phyloP scores from a whole-genome alignment of 495 filamentous ascomycete genomes.

The Geoglossum glabrum region DNA sequence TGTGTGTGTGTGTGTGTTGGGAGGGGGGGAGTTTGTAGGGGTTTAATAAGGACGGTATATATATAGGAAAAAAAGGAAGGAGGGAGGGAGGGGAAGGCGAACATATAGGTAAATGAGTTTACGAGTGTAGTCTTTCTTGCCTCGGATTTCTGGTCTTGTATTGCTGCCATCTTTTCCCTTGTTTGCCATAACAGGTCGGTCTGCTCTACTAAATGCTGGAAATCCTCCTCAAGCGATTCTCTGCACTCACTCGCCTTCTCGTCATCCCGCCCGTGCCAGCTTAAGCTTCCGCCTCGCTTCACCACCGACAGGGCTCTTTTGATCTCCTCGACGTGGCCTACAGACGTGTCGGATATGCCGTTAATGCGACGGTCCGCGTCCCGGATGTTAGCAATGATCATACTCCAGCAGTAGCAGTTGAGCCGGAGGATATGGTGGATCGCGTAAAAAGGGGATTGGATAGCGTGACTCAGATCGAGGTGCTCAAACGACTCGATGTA shows the following conservation, averaged over 20 bases:
- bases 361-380: conserved; percentile 12
- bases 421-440: conserved; percentile 11
- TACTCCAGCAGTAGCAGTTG: conserved; percentile 14
- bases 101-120: conserved; percentile 12
- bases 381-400: conserved; percentile 12
- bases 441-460: conserved; percentile 10
- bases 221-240: conserved; percentile 12
- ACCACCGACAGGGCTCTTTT: conserved; percentile 10
- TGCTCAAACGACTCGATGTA: conserved; percentile 12
- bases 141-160: conserved; percentile 8
- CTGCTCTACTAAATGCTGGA: conserved; percentile 14
- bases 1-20: too few species aligned
- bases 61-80: not conserved
- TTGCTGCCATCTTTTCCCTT: conserved; percentile 9
- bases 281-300: conserved; percentile 9
- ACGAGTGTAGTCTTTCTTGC: conserved; percentile 10
- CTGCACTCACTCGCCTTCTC: not conserved
- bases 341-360: conserved; percentile 12
- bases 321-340: conserved; percentile 15
- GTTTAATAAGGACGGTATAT: too few species aligned
- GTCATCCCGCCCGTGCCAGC: conserved; percentile 8
- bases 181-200: conserved; percentile 12
- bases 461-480: conserved; percentile 4
- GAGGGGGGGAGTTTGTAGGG: not conserved
- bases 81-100: not conserved